A percentile compares a stretch with the other conserved stretches of the same genome.
Evolutionary conservation across 352 stramenopile species (phyloP).

Genomic region (Phytophthora nicotianae): DNA sequence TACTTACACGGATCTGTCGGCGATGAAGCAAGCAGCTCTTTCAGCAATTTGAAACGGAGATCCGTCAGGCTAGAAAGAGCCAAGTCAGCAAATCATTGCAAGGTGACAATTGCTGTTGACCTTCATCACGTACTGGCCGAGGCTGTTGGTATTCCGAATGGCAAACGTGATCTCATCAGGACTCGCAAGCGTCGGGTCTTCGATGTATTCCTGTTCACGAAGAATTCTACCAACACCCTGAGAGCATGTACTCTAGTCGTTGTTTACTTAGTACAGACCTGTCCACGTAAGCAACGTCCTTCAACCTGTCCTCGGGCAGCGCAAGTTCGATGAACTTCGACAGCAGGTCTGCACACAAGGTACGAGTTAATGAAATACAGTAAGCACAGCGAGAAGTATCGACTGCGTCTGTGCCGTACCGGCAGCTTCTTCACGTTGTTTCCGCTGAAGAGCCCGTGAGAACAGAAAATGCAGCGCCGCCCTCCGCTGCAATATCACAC

Average conservation of each 20-base stretch:
- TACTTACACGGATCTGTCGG: constrained; percentile 45
- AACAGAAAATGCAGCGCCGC: constrained; percentile 61
- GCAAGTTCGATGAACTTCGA: constrained; percentile 41
- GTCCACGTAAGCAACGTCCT: constrained; percentile 45
- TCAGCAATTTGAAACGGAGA: constrained; percentile 45
- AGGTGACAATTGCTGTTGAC: not conserved
- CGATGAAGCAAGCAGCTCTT: constrained; percentile 38
- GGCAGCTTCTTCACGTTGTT: constrained; percentile 44
- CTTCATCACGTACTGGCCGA: constrained; percentile 41
- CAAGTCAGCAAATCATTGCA: constrained; percentile 13
- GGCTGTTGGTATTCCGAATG: constrained; percentile 40
- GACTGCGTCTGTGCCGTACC: constrained; percentile 19
- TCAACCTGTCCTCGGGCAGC: constrained; percentile 27
- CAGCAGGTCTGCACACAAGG: constrained; percentile 33
- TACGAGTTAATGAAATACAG: not conserved
- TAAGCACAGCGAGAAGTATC: not conserved
- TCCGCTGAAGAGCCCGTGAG: constrained; percentile 36
- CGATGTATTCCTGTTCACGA: constrained; percentile 51
- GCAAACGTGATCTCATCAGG: constrained; percentile 36
- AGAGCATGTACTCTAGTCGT: not conserved
- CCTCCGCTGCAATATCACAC: constrained; percentile 30
- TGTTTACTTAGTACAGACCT: constrained; percentile 22
- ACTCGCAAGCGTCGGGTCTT: constrained; percentile 42
- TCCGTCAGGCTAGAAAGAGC: constrained; percentile 37
- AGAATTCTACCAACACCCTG: constrained; percentile 34